Evolutionary conservation across 2,329 filamentous ascomycete species (phyloP).

Genomic region (Metarhizium guizhouense): DNA sequence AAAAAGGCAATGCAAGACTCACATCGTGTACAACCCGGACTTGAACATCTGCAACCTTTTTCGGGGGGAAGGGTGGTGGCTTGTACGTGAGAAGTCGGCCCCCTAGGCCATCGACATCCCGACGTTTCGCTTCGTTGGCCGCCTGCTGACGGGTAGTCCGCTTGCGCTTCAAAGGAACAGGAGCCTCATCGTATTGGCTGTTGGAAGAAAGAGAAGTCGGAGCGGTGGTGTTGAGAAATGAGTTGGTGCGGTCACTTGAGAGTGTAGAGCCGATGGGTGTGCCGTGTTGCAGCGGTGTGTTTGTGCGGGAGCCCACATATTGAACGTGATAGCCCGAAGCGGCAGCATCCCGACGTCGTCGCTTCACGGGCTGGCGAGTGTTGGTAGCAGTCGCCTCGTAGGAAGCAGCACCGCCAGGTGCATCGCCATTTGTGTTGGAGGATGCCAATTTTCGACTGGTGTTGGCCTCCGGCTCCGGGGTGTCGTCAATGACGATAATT

Average conservation of each 20-base stretch:
- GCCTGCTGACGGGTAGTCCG: slow-evolving; percentile 66
- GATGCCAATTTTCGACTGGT: slow-evolving; percentile 28
- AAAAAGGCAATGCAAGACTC: slow-evolving; percentile 23
- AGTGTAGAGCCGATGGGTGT: slow-evolving; percentile 61
- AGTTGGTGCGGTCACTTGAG: slow-evolving; percentile 78
- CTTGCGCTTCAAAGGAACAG: slow-evolving; percentile 82
- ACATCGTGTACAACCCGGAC: slow-evolving; percentile 57
- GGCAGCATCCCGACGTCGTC: slow-evolving; percentile 55
- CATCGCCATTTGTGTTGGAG: slow-evolving; percentile 16
- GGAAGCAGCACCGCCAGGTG: slow-evolving; percentile 16
- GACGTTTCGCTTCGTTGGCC: slow-evolving; percentile 72
- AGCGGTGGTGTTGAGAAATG: slow-evolving; percentile 74
- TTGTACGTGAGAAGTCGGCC: slow-evolving; percentile 73
- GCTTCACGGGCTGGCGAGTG: slow-evolving; percentile 56
- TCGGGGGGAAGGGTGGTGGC: slow-evolving; percentile 77
- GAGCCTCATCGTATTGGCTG: slow-evolving; percentile 53
- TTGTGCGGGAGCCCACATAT: slow-evolving; percentile 60
- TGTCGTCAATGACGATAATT: slow-evolving; percentile 77
- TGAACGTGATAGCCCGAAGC: slow-evolving; percentile 67
- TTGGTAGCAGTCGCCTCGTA: slow-evolving; percentile 12
- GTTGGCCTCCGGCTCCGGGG: slow-evolving; percentile 46
- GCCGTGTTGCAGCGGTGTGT: slow-evolving; percentile 60
- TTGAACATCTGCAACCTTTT: slow-evolving; percentile 76
- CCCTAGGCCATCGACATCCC: slow-evolving; percentile 60
- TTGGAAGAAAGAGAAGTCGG: slow-evolving; percentile 67